phyloP scores from a whole-genome alignment of 495 filamentous ascomycete genomes.

The Haplographium delicatum region DNA sequence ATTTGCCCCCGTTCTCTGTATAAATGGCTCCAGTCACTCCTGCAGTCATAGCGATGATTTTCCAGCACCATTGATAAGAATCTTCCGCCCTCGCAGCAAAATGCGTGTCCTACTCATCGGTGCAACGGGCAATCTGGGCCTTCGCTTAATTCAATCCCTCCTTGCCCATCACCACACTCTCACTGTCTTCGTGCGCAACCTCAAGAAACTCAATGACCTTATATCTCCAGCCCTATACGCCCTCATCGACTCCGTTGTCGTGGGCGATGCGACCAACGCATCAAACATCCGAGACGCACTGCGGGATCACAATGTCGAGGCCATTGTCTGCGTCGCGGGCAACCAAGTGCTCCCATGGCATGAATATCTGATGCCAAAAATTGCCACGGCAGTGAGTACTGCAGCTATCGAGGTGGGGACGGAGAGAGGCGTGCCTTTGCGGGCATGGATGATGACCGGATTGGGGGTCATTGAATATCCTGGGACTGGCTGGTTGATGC shows the following conservation, averaged over 20 bases:
- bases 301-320: conserved; percentile 31
- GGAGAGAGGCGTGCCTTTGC: conserved; percentile 26
- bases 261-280: conserved; percentile 35
- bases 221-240: conserved; percentile 19
- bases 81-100: neutral
- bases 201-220: conserved; percentile 30
- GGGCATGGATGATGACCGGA: conserved; percentile 31
- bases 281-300: conserved; percentile 30
- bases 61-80: too few relatives aligned
- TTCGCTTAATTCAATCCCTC: conserved; percentile 35
- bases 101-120: conserved; percentile 43
- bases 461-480: conserved; percentile 26
- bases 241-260: conserved; percentile 26
- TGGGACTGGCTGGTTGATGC: conserved; percentile 17
- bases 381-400: conserved; percentile 23
- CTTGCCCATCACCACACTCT: conserved; percentile 35
- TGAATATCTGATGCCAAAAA: conserved; percentile 23
- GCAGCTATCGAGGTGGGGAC: conserved; percentile 29
- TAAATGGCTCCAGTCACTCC: too few relatives aligned
- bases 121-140: conserved; percentile 38
- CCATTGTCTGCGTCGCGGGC: conserved; percentile 36
- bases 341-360: conserved; percentile 26
- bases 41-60: too few relatives aligned
- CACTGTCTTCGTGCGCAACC: conserved; percentile 34
- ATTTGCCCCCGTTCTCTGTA: too few relatives aligned